These are phyloP conservation scores for Microsporum canis DNA, from an alignment of 2,329 filamentous ascomycete species.

Conservation along the genomic window DNA sequence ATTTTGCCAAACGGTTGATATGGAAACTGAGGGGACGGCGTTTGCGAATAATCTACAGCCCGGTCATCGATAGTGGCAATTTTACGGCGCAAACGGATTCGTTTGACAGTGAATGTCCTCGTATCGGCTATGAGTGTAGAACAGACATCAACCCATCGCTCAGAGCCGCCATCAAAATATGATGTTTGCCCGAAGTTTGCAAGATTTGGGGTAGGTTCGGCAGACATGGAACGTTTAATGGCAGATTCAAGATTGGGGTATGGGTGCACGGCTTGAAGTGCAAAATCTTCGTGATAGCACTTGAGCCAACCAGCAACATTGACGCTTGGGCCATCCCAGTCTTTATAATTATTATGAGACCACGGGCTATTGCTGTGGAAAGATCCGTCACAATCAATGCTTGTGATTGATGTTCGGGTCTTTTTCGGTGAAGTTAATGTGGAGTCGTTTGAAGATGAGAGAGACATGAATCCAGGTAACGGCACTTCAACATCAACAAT, in stretches of 20 bases:
- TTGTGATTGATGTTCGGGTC: slow-evolving; percentile 39
- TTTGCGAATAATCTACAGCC: slow-evolving; percentile 12
- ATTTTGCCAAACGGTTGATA: slow-evolving; percentile 21
- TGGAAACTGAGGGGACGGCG: slow-evolving; percentile 17
- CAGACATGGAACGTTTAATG: slow-evolving; percentile 45
- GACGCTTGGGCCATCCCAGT: slow-evolving; percentile 38
- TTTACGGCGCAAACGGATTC: slow-evolving; percentile 43
- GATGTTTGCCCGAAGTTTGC: slow-evolving; percentile 25
- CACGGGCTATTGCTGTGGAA: slow-evolving; percentile 29
- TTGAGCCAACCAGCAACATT: slow-evolving; percentile 49
- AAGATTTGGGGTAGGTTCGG: slow-evolving; percentile 37
- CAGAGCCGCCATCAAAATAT: slow-evolving; percentile 22
- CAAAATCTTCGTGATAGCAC: slow-evolving; percentile 48
- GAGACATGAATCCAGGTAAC: slow-evolving; percentile 41
- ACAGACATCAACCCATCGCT: slow-evolving; percentile 47
- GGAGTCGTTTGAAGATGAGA: slow-evolving; percentile 38
- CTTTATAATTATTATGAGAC: slow-evolving; percentile 22
- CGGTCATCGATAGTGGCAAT: slow-evolving; percentile 22
- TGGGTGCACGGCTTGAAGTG: slow-evolving; percentile 47
- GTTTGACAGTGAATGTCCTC: slow-evolving; percentile 44
- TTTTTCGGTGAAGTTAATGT: slow-evolving; percentile 34
- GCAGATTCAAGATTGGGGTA: slow-evolving; percentile 43
- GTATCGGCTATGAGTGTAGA: slow-evolving; percentile 48
- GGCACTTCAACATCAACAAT: slow-evolving; percentile 51
- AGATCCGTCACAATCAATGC: slow-evolving; percentile 40